These are phyloP conservation scores for Pseudocercospora fuligena DNA, from an alignment of 2,329 filamentous ascomycete species.

Conservation along the genomic window DNA sequence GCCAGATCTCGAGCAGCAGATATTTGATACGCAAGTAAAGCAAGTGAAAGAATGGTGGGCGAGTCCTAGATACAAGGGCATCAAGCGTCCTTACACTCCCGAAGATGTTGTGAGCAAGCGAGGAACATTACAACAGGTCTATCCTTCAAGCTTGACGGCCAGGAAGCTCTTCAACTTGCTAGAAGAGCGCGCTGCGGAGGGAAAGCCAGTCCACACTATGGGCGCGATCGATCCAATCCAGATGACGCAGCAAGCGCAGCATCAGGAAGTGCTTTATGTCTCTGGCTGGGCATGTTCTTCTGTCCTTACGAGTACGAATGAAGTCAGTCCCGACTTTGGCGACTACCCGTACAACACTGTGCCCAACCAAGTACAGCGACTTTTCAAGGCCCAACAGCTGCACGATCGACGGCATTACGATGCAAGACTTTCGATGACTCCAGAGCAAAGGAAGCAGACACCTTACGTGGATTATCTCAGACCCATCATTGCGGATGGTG, in stretches of 20 bases:
- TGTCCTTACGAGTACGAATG: slow-evolving; percentile 89
- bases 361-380: slow-evolving; percentile 93
- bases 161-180: slow-evolving; percentile 91
- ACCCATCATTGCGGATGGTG: slow-evolving; percentile 93
- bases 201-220: slow-evolving; percentile 94
- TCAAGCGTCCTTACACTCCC: slow-evolving; percentile 88
- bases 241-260: slow-evolving; percentile 96
- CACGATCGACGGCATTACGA: slow-evolving; percentile 98
- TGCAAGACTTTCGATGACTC: slow-evolving; percentile 73
- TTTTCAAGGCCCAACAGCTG: slow-evolving; percentile 95
- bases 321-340: slow-evolving; percentile 96
- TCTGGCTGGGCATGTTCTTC: slow-evolving; percentile 98
- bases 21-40: slow-evolving; percentile 82
- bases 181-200: slow-evolving; percentile 74
- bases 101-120: slow-evolving; percentile 93
- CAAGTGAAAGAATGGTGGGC: slow-evolving; percentile 92
- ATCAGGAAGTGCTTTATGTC: slow-evolving; percentile 95
- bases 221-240: slow-evolving; percentile 98
- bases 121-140: slow-evolving; percentile 82
- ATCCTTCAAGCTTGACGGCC: slow-evolving; percentile 93
- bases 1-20: slow-evolving; percentile 76
- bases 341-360: slow-evolving; percentile 99
- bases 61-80: slow-evolving; percentile 80
- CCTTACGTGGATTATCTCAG: slow-evolving; percentile 91
- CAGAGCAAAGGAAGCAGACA: slow-evolving; percentile 72